Evolutionary conservation across 768 basidiomycete species (phyloP).

Genomic region (Hericium alpestre): DNA sequence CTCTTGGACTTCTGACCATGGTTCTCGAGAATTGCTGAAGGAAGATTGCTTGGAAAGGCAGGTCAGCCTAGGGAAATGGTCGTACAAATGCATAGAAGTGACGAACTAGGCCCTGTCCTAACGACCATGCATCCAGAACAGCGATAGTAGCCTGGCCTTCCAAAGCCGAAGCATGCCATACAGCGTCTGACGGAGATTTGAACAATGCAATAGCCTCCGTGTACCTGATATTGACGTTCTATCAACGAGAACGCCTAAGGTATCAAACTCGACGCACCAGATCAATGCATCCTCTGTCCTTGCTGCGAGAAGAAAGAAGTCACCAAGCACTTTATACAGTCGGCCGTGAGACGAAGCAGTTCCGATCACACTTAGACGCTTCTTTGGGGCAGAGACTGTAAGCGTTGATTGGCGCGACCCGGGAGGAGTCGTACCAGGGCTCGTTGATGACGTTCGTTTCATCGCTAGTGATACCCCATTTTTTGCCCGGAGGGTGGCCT

Average conservation of each 20-base stretch:
- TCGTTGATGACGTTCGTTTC: constrained; percentile 47
- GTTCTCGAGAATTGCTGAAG: constrained; percentile 34
- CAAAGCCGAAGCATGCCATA: constrained; percentile 84
- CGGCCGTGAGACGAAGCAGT: constrained; percentile 74
- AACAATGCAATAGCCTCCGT: constrained; percentile 75
- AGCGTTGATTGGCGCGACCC: constrained; percentile 44
- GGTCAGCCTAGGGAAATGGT: neutral
- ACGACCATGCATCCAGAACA: constrained; percentile 77
- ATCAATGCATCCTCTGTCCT: constrained; percentile 69
- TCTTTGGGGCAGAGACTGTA: constrained; percentile 35
- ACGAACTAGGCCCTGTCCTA: constrained; percentile 62
- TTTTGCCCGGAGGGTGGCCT: constrained; percentile 14
- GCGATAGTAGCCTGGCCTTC: constrained; percentile 78
- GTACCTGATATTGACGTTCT: constrained; percentile 42
- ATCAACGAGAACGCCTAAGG: neutral
- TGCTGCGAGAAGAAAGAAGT: constrained; percentile 84
- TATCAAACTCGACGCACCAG: constrained; percentile 41
- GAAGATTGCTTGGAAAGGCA: constrained; percentile 7
- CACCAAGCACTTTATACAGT: constrained; percentile 78
- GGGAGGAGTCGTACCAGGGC: constrained; percentile 21
- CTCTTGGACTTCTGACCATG: constrained; percentile 72
- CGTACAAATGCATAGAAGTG: constrained; percentile 9
- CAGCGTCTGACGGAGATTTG: constrained; percentile 59
- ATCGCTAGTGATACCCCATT: constrained; percentile 23
- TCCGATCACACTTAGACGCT: constrained; percentile 53